A percentile compares a stretch with the other conserved stretches of the same genome.
Evolutionary conservation across 495 filamentous ascomycete genomes (phyloP).

Genomic region (Poronia punctata): DNA sequence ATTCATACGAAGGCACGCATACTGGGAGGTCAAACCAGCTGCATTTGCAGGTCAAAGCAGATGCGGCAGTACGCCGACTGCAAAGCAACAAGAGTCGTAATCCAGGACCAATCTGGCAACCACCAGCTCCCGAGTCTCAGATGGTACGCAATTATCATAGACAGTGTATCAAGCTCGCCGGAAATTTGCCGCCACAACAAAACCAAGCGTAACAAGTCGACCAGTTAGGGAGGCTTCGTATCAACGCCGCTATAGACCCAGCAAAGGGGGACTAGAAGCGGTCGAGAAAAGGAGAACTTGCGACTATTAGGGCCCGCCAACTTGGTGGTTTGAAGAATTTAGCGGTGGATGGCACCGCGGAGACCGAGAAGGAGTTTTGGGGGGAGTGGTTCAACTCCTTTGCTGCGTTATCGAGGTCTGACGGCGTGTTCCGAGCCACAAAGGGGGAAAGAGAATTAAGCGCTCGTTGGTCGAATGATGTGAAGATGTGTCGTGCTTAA

Average conservation of each 20-base stretch:
- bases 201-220: slow-evolving; percentile 9
- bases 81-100: slow-evolving; percentile 9
- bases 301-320: slow-evolving; percentile 85
- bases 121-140: not conserved
- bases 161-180: too few relatives aligned
- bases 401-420: too few relatives aligned
- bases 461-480: too few relatives aligned
- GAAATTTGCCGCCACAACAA: too few relatives aligned
- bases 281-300: slow-evolving; percentile 77
- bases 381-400: slow-evolving; percentile 20
- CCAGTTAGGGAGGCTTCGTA: slow-evolving; percentile 96
- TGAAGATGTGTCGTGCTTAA: too few relatives aligned
- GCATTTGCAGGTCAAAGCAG: slow-evolving; percentile 24
- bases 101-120: slow-evolving; percentile 5
- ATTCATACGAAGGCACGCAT: slow-evolving; percentile 26
- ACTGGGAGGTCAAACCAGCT: slow-evolving; percentile 23
- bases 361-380: slow-evolving; percentile 11
- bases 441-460: too few relatives aligned
- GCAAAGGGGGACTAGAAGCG: slow-evolving; percentile 84
- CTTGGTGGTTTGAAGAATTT: slow-evolving; percentile 58
- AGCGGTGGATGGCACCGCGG: slow-evolving; percentile 23
- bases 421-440: too few relatives aligned
- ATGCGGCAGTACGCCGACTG: slow-evolving; percentile 32
- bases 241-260: slow-evolving; percentile 93
- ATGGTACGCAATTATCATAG: not conserved